These are phyloP conservation scores for Murraya koenigii DNA, from an alignment of 345 rosid genomes.

Conservation along the genomic window DNA sequence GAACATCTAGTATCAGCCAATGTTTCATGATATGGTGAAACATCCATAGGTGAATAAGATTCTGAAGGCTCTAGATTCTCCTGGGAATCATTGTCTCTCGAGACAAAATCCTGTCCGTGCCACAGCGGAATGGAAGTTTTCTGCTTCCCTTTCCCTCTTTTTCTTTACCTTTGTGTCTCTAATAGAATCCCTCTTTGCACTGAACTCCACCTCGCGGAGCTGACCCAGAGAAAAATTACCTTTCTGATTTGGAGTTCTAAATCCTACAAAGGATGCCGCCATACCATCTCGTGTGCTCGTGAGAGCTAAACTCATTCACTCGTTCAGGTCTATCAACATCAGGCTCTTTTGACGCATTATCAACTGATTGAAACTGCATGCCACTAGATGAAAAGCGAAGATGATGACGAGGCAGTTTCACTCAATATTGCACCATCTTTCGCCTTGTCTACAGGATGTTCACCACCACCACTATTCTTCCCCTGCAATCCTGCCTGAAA, in stretches of 20 bases:
- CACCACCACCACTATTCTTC: conserved; percentile 22
- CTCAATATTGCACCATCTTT: conserved; percentile 12
- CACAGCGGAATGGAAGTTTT: conserved; percentile 48
- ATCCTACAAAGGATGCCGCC: conserved; percentile 41
- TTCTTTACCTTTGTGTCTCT: conserved; percentile 45
- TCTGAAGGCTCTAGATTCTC: conserved; percentile 58
- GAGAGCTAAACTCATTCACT: conserved; percentile 31
- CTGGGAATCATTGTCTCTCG: conserved; percentile 33
- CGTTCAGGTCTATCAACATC: conserved; percentile 26
- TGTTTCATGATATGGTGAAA: conserved; percentile 65
- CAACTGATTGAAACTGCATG: conserved; percentile 23
- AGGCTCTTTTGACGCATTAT: conserved; percentile 19
- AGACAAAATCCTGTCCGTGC: conserved; percentile 52
- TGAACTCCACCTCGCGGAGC: conserved; percentile 54
- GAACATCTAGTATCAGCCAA: conserved; percentile 33
- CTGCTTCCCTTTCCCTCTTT: conserved; percentile 65
- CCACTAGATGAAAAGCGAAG: conserved; percentile 11
- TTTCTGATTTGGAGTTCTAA: conserved; percentile 51
- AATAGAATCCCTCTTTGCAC: conserved; percentile 51
- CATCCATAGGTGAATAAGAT: conserved; percentile 83
- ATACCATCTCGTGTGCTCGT: conserved; percentile 32
- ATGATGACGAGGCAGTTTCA: conserved; percentile 19
- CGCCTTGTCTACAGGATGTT: conserved; percentile 26
- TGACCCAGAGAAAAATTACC: conserved; percentile 41
- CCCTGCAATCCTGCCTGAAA: conserved; percentile 34